These are phyloP conservation scores for Colletotrichum sp. DNA, from an alignment of 2,329 filamentous ascomycete species.

Conservation along the genomic window DNA sequence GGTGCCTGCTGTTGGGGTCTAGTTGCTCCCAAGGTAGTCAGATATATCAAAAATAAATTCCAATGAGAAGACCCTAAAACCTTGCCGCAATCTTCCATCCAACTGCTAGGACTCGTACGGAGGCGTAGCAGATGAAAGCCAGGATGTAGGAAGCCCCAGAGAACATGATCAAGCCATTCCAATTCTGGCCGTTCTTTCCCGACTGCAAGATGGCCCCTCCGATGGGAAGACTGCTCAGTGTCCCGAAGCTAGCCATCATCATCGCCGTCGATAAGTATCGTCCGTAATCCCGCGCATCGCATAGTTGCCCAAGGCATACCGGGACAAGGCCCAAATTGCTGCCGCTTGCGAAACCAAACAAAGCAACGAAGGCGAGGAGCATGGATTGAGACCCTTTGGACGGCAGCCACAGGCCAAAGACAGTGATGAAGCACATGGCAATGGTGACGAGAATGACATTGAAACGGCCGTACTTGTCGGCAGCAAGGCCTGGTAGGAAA, in stretches of 20 bases:
- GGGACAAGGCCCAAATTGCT: conserved; percentile 80
- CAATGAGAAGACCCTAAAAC: background rate
- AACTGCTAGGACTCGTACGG: conserved; percentile 14
- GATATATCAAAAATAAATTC: background rate
- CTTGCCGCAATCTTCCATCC: conserved; percentile 8
- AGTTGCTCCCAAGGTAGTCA: background rate
- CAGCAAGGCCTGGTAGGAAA: conserved; percentile 75
- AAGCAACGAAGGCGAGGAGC: conserved; percentile 69
- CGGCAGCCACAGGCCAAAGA: conserved; percentile 76
- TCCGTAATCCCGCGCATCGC: conserved; percentile 76
- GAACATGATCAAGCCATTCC: conserved; percentile 15
- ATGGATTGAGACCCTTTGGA: conserved; percentile 57
- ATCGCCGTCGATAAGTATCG: conserved; percentile 79
- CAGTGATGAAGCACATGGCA: conserved; percentile 53
- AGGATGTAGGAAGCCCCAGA: conserved; percentile 17
- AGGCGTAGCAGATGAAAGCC: conserved; percentile 16
- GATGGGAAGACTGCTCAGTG: conserved; percentile 51
- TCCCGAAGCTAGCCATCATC: conserved; percentile 78
- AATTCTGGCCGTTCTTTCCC: conserved; percentile 1
- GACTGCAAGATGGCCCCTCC: conserved; percentile 38
- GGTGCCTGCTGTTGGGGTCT: conserved; percentile 17
- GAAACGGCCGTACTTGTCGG: conserved; percentile 80
- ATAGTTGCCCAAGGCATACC: conserved; percentile 82
- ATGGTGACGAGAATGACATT: conserved; percentile 79
- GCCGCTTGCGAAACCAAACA: conserved; percentile 83